Evolutionary conservation across 345 rosid genomes (phyloP).

Genomic region (Lepidium didymum): DNA sequence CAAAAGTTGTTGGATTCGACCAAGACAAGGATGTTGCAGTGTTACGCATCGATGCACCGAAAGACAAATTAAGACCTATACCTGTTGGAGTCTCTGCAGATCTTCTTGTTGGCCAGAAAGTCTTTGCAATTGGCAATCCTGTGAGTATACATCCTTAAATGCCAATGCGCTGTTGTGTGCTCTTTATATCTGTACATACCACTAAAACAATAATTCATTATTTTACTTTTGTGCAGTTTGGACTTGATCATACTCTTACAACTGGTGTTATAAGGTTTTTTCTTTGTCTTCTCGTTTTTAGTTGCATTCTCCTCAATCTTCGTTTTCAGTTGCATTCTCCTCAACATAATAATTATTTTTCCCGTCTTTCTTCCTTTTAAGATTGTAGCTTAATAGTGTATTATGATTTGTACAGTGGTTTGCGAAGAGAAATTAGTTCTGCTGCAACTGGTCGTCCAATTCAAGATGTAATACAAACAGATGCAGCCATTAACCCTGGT

Average conservation of each 20-base stretch:
- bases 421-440: slow-evolving; percentile 91
- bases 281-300: neutral
- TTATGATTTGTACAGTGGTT: slow-evolving; percentile 52
- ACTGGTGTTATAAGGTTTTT: slow-evolving; percentile 90
- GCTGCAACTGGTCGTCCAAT: slow-evolving; percentile 99
- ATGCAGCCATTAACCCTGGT: slow-evolving; percentile 97
- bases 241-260: slow-evolving; percentile 93
- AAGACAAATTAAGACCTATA: slow-evolving; percentile 68
- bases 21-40: slow-evolving; percentile 98
- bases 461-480: slow-evolving; percentile 98
- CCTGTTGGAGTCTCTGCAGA: slow-evolving; percentile 92
- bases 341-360: neutral
- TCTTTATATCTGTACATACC: neutral
- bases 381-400: slow-evolving; percentile 1
- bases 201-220: neutral
- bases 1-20: slow-evolving; percentile 85
- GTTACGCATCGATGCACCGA: slow-evolving; percentile 62
- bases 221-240: slow-evolving; percentile 52
- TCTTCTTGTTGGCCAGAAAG: slow-evolving; percentile 96
- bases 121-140: slow-evolving; percentile 92
- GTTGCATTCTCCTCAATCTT: neutral
- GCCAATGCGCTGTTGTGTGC: neutral
- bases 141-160: slow-evolving; percentile 40
- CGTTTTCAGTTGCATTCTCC: neutral
- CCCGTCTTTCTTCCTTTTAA: neutral